Conservation (phyloP, 768 basidiomycete genomes). For the Tulasnella sp. region DNA sequence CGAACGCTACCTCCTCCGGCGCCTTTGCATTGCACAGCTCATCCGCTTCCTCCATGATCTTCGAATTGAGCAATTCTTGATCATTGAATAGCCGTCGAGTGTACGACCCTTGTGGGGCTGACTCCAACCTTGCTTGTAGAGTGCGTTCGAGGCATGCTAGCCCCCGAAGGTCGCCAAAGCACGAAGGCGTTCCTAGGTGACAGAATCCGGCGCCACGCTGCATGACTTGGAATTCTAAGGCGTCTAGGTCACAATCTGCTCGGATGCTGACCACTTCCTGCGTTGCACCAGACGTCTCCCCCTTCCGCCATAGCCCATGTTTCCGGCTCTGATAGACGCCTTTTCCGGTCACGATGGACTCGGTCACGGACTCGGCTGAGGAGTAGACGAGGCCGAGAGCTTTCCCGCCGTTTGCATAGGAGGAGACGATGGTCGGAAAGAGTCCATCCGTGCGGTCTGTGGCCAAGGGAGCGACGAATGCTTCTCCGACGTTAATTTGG, state of each 20-base stretch:
- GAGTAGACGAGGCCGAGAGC: slow-evolving; percentile 94
- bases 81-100: slow-evolving; percentile 81
- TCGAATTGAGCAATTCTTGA: slow-evolving; percentile 68
- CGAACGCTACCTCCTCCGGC: slow-evolving; percentile 79
- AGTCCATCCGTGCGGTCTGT: slow-evolving; percentile 89
- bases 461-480: slow-evolving; percentile 69
- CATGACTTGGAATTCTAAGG: slow-evolving; percentile 80
- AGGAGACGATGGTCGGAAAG: slow-evolving; percentile 85
- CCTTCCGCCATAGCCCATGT: slow-evolving; percentile 94
- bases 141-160: slow-evolving; percentile 72
- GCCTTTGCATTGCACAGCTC: slow-evolving; percentile 81
- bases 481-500: slow-evolving; percentile 67
- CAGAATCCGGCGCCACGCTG: slow-evolving; percentile 92
- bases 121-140: slow-evolving; percentile 54
- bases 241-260: slow-evolving; percentile 86
- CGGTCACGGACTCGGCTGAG: slow-evolving; percentile 70
- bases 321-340: slow-evolving; percentile 96
- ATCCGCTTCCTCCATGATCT: slow-evolving; percentile 97
- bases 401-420: slow-evolving; percentile 51
- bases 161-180: slow-evolving; percentile 79
- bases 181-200: slow-evolving; percentile 76
- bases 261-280: slow-evolving; percentile 78
- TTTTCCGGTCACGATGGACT: slow-evolving; percentile 77
- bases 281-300: slow-evolving; percentile 89
- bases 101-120: slow-evolving; percentile 86